Base-by-base conservation (phyloP, 352 stramenopile genomes). In the Globisporangium paroecandrum region DNA sequence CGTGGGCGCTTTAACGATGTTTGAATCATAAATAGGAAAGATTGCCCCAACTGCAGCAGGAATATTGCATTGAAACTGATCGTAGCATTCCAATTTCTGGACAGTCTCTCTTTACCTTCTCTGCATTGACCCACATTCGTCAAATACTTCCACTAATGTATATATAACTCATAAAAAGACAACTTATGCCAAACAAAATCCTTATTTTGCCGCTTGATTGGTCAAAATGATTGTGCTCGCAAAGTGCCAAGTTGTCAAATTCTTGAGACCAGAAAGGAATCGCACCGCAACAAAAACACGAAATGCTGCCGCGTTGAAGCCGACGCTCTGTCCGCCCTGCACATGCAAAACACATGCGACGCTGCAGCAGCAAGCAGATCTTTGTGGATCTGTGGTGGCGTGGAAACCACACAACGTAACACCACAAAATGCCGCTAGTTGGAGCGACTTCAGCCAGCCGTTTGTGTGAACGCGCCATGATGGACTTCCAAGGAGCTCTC, bases 181-280 rank as follows among this genome's bases (percentile, higher is more conserved):
- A 5, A 22, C 7, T 47, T n/a, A n/a, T 49, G 41, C 15, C 41
- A 49, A 49, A 49, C 15, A 38, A 2, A 49, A 10, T n/a, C 6
- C 41, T 15, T 49, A 55, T 56, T 56, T 56, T n/a, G 22, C 49
- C 49, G 49, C 49, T 56, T 56, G 49, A 56, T 56, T 56, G 49
- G 49, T 8, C n/a, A 29, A 56, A 56, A 56, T 29, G 9, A 29
- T 56, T 27, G 49, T 9, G 43, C 38, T 46, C 13, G 38, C 38
- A 43, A 7, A 10, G 43, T 51, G 18, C 20, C 43, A 51, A 22
- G 8, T 47, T 47, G 41, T 47, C 41, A 46, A 43, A 49, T 49
- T 49, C 43, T 51, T 10, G 18, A 51, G 43, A 51, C 20, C 43
- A 10, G 8, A 38, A 38, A 38, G 1, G 3, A 18, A 38, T 38